Conservation (phyloP, 495 filamentous ascomycete genomes). For the Lasiosphaeriaceae sp. region DNA sequence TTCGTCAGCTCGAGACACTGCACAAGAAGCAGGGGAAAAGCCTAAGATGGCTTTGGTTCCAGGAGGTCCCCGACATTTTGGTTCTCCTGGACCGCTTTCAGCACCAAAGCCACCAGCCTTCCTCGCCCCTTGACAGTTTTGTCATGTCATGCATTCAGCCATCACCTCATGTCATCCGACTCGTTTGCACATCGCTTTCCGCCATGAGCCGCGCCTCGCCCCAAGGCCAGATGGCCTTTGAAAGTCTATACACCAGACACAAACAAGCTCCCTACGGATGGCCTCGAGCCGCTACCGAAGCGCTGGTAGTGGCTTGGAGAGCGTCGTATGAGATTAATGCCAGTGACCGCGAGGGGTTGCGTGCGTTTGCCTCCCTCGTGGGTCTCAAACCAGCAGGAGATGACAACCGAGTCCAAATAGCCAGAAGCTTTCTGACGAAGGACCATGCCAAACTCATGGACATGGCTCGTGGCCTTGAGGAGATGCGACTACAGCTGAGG, state of each 20-base stretch:
- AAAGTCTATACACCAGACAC: conserved; percentile 9
- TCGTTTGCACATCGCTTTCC: conserved; percentile 5
- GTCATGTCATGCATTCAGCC: conserved; percentile 8
- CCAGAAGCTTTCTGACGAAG: neutral
- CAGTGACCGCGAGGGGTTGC: conserved; percentile 9
- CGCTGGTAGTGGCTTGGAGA: conserved; percentile 10
- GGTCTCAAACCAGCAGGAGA: neutral
- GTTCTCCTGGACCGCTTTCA: conserved; percentile 9
- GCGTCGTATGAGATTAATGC: conserved; percentile 3
- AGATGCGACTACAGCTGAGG: neutral
- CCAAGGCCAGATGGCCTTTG: neutral
- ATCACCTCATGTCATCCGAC: conserved; percentile 2
- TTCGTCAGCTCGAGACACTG: conserved; percentile 7
- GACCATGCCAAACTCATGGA: conserved; percentile 6
- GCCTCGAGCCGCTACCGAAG: conserved; percentile 4
- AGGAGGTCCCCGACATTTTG: conserved; percentile 5
- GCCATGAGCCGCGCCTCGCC: conserved; percentile 1
- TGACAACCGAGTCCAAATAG: neutral
- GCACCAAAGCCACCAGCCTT: neutral
- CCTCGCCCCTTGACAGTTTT: neutral
- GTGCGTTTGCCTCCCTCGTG: conserved; percentile 1
- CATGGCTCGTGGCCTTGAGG: conserved; percentile 3
- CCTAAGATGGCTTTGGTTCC: conserved; percentile 17
- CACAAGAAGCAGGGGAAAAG: conserved; percentile 1
- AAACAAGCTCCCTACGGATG: neutral